phyloP scores from a whole-genome alignment of 169 alveolate species.

The Perkinsus marinus region DNA sequence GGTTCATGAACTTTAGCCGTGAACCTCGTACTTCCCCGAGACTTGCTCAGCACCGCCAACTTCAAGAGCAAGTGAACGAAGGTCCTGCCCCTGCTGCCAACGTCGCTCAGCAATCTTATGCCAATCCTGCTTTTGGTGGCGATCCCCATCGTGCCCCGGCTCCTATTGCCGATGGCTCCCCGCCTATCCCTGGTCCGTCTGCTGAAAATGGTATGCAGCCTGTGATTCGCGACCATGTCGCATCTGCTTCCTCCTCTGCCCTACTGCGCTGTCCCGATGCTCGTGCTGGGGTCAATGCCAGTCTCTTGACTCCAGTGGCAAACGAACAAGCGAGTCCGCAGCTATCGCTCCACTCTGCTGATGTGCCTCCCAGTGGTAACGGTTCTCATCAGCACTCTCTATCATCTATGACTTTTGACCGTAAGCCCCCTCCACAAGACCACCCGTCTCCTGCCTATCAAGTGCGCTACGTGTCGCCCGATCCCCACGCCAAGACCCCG shows the following conservation, averaged over 20 bases:
- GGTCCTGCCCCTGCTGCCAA: background rate
- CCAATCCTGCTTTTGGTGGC: background rate
- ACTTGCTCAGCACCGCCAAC: background rate
- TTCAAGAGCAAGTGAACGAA: background rate
- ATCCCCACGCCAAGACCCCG: background rate
- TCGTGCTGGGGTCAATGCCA: background rate
- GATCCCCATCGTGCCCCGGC: background rate
- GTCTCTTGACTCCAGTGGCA: background rate
- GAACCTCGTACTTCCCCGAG: background rate
- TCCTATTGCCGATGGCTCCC: background rate
- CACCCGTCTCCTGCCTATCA: background rate
- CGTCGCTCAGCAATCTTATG: background rate
- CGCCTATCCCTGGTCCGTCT: too few species aligned
- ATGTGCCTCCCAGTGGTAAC: background rate
- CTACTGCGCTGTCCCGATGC: background rate
- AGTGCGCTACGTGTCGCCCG: background rate
- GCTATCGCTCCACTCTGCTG: background rate
- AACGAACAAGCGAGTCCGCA: background rate
- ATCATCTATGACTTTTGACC: background rate
- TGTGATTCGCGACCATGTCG: too few species aligned
- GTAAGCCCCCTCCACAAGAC: background rate
- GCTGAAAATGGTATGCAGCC: too few species aligned
- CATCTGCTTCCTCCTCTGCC: too few species aligned
- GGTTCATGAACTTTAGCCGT: background rate
- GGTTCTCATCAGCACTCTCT: background rate